Evolutionary conservation across 163 green algal genomes (phyloP), one percentile per base, ranked within the genome.

Genomic region (Chlamydomonas reinhardtii): DNA sequence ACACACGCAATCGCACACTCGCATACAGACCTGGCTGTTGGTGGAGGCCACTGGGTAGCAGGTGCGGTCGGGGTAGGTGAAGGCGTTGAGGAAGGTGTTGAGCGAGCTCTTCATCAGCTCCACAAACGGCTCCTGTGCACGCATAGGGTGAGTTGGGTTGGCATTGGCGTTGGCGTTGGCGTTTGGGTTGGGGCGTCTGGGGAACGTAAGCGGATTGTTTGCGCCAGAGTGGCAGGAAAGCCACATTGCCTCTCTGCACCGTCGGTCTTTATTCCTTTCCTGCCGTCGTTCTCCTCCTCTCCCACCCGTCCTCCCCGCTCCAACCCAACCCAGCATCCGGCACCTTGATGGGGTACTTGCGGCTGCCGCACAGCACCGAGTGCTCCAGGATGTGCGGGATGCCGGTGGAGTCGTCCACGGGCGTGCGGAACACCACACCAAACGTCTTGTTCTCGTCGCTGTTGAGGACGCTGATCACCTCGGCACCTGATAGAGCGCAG

Each of bases 361-460:
- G 88, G 82, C 84, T 95, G 69, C 97, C 97, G 89, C 96, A 98
- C 74, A 99, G 93, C 88, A 99, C 97, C 19, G 90, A 96, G 94
- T 99, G 97, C 90, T 99, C 97, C 76, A 99, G 91, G 84, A 99
- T 99, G 95, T 99, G 97, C 0, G 97, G 97, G 87, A 98, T 98
- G 84, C 98, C 98, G 37, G 93, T 96, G 87, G 90, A 96, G 92
- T 98, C 95, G 52, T 93, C 91, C 70, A 99, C 97, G 19, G 98
- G 98, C 9, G 98, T 99, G 35, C 98, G 94, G 79, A 99, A 96
- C 48, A 98, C 97, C 4, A 96, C 97, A 22, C 97, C 98, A 92
- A 99, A 99, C 19, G 97, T 98, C 94, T 99, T 99, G 96, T 99
- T 99, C 91, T 99, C 97, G 88, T 99, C 98, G 17, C 78, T 83